phyloP scores from a whole-genome alignment of 1,284 basidiomycete species.

The Macrocystidia cucumis region DNA sequence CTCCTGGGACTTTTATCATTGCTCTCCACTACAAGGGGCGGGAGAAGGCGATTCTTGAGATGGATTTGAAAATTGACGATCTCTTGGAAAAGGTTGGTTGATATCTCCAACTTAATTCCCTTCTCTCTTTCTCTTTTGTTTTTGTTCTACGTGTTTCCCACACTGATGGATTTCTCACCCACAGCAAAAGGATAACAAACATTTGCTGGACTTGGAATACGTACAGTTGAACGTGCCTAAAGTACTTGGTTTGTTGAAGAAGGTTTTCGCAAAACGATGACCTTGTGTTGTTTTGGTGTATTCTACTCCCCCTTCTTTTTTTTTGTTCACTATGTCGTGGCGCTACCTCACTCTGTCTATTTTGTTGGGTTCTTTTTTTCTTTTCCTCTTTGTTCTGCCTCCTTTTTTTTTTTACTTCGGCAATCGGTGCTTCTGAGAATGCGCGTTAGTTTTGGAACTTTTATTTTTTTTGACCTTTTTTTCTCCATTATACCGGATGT shows the following conservation, averaged over 20 bases:
- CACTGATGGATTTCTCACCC: conserved; percentile 8
- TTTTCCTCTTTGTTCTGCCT: conserved; percentile 10
- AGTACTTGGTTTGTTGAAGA: conserved; percentile 86
- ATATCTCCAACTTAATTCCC: too few species aligned
- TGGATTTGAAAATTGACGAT: conserved; percentile 99
- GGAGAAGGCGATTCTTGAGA: conserved; percentile 99
- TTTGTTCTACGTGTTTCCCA: conserved; percentile 2
- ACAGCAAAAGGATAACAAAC: conserved; percentile 98
- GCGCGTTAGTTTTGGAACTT: conserved; percentile 17
- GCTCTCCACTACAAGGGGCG: conserved; percentile 97
- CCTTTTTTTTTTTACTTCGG: conserved; percentile 12
- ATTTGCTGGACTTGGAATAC: conserved; percentile 92
- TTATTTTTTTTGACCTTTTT: conserved; percentile 12
- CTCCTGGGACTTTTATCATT: conserved; percentile 98
- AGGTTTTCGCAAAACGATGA: conserved; percentile 84
- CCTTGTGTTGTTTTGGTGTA: conserved; percentile 22
- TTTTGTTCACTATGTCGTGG: conserved; percentile 15
- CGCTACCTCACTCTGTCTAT: conserved; percentile 9
- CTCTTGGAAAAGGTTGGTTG: conserved; percentile 85
- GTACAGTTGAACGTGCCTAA: conserved; percentile 96
- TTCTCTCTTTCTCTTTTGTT: not conserved
- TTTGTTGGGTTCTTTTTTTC: conserved; percentile 11
- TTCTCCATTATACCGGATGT: conserved; percentile 19
- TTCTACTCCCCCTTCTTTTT: conserved; percentile 18
- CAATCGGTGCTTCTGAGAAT: too few species aligned